Evolutionary conservation across 176 grass and related monocot species (phyloP), one percentile per base, ranked within the genome.

Genomic region (Aegilops umbellulata): DNA sequence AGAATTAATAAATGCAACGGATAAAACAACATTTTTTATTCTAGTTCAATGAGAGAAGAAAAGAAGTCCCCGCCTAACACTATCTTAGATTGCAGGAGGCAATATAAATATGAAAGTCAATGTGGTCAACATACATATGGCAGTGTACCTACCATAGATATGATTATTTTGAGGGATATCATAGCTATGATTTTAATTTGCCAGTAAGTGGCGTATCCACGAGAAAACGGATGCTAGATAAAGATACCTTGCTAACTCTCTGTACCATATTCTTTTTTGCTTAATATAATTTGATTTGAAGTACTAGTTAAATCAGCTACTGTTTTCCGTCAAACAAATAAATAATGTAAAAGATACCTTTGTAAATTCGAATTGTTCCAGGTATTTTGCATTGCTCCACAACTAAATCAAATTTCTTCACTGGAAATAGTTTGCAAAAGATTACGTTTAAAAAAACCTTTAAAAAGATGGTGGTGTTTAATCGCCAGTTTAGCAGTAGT

Each of bases 191-290:
- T 26, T 65, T 82, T 79, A 34, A 23, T 78, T 49, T 76, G 10
- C 1, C 47, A 61, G 25, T 14, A 74, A 76, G 27, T 27, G 16
- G 60, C 35, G 22, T 80, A 69, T 47, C 60, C 14, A 60, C 30
- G 34, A 83, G 26, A 79, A 58, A 75, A 76, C 60, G 68, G 80
- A 80, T 87, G 60, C 14, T 36, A 4, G 69, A 38, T 29, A 49
- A 80, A 87, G n/a, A 70, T 77, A 69, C 26, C 30, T 39, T 60
- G 55, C 55, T 22, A 58, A 51, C 47, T 51, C 46, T 47, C 4
- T 47, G 46, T 47, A 47, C 13, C 46, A 47, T 47, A 47, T 44
- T 42, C 41, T 42, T 42, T 42, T 42, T 42, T 39, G 38, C 12
- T 42, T 12, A 42, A 42, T 11, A 42, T 29, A 29, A 29, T 46